A percentile compares a stretch with the other conserved stretches of the same genome.
These are phyloP conservation scores for Graphium sp. DNA, from an alignment of 2,329 filamentous ascomycete genomes.

Conservation along the genomic window DNA sequence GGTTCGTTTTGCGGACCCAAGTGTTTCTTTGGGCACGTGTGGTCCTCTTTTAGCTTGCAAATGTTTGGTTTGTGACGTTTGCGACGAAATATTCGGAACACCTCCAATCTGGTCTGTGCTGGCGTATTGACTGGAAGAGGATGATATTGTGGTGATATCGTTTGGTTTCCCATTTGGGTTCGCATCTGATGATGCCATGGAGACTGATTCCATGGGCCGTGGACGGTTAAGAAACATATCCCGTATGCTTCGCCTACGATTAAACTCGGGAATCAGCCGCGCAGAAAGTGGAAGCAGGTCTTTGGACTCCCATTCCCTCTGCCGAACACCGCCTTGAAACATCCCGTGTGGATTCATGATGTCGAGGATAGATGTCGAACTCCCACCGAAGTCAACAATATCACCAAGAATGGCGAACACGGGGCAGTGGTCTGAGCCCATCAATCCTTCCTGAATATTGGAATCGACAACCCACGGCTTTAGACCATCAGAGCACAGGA, in stretches of 20 bases:
- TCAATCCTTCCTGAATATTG: conserved; percentile 82
- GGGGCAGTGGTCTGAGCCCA: conserved; percentile 94
- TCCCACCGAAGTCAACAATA: conserved; percentile 30
- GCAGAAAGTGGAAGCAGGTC: conserved; percentile 62
- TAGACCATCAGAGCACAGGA: conserved; percentile 67
- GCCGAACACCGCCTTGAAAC: conserved; percentile 49
- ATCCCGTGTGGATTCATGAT: conserved; percentile 62
- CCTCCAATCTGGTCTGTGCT: no score
- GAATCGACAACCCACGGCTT: conserved; percentile 64
- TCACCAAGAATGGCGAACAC: conserved; percentile 66
- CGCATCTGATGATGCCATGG: background rate
- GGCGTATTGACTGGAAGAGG: no score
- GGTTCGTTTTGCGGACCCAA: no score
- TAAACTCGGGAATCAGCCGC: conserved; percentile 74
- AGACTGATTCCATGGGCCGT: conserved; percentile 15
- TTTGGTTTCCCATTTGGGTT: background rate
- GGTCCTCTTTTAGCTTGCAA: no score
- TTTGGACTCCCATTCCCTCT: conserved; percentile 48
- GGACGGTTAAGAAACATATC: conserved; percentile 67
- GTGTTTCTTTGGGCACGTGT: no score
- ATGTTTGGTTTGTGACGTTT: no score
- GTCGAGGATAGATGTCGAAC: conserved; percentile 42
- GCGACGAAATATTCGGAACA: no score
- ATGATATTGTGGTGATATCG: no score
- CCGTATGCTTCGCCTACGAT: conserved; percentile 67